Conservation (phyloP, 495 filamentous ascomycete genomes). For the Apodospora peruviana region DNA sequence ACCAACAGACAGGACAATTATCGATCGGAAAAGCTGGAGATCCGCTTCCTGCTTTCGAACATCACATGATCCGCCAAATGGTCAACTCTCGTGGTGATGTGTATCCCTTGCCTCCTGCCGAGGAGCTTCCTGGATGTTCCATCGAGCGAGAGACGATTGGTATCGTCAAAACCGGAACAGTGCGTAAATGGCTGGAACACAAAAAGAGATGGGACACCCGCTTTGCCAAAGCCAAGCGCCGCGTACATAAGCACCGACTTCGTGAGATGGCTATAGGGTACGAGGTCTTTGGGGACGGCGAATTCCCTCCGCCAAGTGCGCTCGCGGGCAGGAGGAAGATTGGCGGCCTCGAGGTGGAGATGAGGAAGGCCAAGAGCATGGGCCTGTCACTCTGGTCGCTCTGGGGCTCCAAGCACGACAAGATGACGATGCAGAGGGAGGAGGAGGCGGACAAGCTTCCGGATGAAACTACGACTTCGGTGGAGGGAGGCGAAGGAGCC, state of each 20-base stretch:
- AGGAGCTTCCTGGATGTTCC: conserved; percentile 56
- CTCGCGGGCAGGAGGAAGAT: conserved; percentile 62
- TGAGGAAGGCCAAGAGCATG: conserved; percentile 56
- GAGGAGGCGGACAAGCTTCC: conserved; percentile 28
- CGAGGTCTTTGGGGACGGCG: conserved; percentile 60
- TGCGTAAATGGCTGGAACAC: conserved; percentile 73
- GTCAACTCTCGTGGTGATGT: conserved; percentile 72
- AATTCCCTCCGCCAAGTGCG: conserved; percentile 76
- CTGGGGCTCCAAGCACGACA: conserved; percentile 85
- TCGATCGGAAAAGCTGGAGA: conserved; percentile 75
- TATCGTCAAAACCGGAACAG: conserved; percentile 70
- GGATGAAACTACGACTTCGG: conserved; percentile 17
- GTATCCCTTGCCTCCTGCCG: conserved; percentile 55
- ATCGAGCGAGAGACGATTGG: conserved; percentile 63
- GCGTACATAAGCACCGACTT: conserved; percentile 62
- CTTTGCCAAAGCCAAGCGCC: conserved; percentile 59
- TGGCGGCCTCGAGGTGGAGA: conserved; percentile 30
- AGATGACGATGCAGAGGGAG: conserved; percentile 57
- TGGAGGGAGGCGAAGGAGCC: conserved; percentile 32
- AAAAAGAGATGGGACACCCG: conserved; percentile 65
- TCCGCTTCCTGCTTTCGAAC: conserved; percentile 66
- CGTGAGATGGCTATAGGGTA: conserved; percentile 67
- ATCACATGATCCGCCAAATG: conserved; percentile 86
- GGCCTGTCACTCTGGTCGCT: conserved; percentile 77
- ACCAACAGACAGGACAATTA: too few species aligned